phyloP scores from a whole-genome alignment of 805 yeast species.

The Candida yuanshanica region DNA sequence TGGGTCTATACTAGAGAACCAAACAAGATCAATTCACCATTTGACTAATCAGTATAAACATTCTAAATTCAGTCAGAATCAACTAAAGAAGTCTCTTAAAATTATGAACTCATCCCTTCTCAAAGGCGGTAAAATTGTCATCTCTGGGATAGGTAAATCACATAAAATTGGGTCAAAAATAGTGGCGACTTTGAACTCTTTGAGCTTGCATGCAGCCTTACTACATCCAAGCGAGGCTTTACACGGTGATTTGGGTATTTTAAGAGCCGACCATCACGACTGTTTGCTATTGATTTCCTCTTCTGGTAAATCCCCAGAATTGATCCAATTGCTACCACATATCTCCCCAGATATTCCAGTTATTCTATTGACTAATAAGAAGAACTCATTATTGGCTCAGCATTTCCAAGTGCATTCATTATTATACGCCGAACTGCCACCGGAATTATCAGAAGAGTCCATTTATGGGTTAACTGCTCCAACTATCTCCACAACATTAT shows the following conservation, averaged over 20 bases:
- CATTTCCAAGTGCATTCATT: constrained; percentile 46
- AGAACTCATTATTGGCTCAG: constrained; percentile 47
- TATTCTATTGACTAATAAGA: constrained; percentile 58
- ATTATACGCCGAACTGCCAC: constrained; percentile 58
- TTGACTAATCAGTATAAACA: constrained; percentile 40
- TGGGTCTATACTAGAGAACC: constrained; percentile 37
- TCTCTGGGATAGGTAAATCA: constrained; percentile 84
- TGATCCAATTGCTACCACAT: constrained; percentile 46
- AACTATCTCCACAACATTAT: constrained; percentile 74
- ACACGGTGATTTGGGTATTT: constrained; percentile 82
- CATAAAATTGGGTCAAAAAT: constrained; percentile 72
- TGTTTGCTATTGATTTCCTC: constrained; percentile 64
- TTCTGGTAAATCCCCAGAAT: constrained; percentile 80
- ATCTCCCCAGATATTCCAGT: constrained; percentile 47
- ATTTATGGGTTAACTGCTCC: constrained; percentile 83
- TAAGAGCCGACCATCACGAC: constrained; percentile 50
- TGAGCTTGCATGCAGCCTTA: constrained; percentile 60
- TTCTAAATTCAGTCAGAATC: constrained; percentile 40
- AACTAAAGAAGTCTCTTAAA: constrained; percentile 38
- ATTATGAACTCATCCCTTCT: constrained; percentile 31
- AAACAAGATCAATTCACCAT: constrained; percentile 42
- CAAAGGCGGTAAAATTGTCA: constrained; percentile 61
- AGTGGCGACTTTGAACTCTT: constrained; percentile 77
- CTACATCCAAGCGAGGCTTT: constrained; percentile 85
- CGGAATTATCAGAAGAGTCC: constrained; percentile 47